Conservation (phyloP, 148 eudicot genomes). For the Cornus florida region DNA sequence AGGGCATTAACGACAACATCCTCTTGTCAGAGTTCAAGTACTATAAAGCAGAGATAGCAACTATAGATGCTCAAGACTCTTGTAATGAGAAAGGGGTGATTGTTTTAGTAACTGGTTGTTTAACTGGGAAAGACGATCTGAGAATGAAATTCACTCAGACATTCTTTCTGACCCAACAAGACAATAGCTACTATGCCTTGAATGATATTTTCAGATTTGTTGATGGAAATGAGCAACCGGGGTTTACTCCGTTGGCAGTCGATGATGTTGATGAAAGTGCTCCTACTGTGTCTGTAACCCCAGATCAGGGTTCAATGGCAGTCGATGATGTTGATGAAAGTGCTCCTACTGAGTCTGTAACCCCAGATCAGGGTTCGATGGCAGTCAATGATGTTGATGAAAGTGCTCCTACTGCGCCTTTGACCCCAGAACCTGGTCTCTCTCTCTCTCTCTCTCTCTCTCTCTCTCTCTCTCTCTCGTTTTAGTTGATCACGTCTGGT, state of each 20-base stretch:
- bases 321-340: constrained; percentile 12
- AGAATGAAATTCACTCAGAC: constrained; percentile 55
- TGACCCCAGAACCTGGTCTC: too few species aligned
- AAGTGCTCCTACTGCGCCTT: too few species aligned
- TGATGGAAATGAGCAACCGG: constrained; percentile 20
- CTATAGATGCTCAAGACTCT: constrained; percentile 66
- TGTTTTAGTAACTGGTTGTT: constrained; percentile 59
- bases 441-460: not conserved
- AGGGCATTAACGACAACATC: constrained; percentile 60
- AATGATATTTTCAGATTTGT: constrained; percentile 62
- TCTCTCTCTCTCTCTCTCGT: not conserved
- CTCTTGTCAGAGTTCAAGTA: constrained; percentile 39
- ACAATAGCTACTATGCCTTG: constrained; percentile 55
- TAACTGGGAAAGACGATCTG: constrained; percentile 49
- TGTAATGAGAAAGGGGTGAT: constrained; percentile 36
- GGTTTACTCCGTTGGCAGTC: constrained; percentile 17
- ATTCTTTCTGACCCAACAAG: constrained; percentile 69
- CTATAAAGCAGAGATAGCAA: constrained; percentile 40
- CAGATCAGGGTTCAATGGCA: constrained; percentile 30
- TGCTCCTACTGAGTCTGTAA: constrained; percentile 16
- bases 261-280: constrained; percentile 17
- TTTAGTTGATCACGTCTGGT: too few species aligned
- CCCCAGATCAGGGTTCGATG: constrained; percentile 32
- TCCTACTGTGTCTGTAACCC: constrained; percentile 15
- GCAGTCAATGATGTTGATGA: not conserved